phyloP scores from a whole-genome alignment of 192 early-diverging fungal genomes.

The Thamnidium elegans region DNA sequence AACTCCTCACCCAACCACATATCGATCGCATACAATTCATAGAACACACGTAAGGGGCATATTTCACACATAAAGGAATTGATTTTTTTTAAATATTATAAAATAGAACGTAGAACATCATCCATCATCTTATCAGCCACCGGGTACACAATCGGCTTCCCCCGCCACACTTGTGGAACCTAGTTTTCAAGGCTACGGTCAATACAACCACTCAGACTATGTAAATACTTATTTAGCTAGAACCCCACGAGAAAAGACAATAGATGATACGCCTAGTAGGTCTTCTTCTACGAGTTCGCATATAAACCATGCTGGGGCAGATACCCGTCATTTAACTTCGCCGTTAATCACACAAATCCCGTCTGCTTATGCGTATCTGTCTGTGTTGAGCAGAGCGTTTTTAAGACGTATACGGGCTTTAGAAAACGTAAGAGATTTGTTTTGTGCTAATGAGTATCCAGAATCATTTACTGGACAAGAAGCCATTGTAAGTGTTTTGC shows the following conservation, averaged over 20 bases:
- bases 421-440: constrained; percentile 33
- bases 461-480: constrained; percentile 30
- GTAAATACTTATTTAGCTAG: neutral
- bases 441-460: constrained; percentile 35
- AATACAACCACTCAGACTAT: neutral
- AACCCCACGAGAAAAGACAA: neutral
- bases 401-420: constrained; percentile 15
- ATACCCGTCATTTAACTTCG: neutral
- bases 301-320: neutral
- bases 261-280: neutral
- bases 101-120: too few species aligned
- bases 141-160: neutral
- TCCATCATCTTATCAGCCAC: neutral
- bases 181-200: neutral
- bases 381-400: constrained; percentile 19
- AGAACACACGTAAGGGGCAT: neutral
- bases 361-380: constrained; percentile 17
- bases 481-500: constrained; percentile 30
- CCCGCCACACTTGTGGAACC: neutral
- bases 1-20: neutral
- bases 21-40: constrained; percentile 5
- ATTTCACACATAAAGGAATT: neutral
- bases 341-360: neutral
- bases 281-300: too few species aligned
- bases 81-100: neutral